These are phyloP conservation scores for Fusarium irregulare DNA, from an alignment of 2,329 filamentous ascomycete species.

Conservation along the genomic window DNA sequence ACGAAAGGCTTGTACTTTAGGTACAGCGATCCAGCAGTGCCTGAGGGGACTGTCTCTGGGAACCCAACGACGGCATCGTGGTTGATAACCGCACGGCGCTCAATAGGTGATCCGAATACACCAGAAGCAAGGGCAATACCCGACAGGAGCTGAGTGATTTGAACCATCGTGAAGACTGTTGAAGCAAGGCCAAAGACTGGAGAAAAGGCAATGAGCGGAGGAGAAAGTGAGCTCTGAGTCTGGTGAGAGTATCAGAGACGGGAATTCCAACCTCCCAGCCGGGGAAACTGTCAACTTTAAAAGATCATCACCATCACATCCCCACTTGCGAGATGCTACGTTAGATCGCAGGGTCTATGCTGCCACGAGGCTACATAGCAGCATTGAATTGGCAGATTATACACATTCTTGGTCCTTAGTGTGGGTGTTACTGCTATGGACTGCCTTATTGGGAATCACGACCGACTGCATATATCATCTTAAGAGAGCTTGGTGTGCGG, in stretches of 20 bases:
- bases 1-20: slow-evolving; percentile 53
- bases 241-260: slow-evolving; percentile 2
- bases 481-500: slow-evolving; percentile 27
- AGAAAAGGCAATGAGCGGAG: background rate
- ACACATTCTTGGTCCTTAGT: slow-evolving; percentile 22
- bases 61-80: slow-evolving; percentile 51
- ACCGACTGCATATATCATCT: slow-evolving; percentile 28
- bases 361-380: slow-evolving; percentile 26
- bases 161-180: slow-evolving; percentile 31
- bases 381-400: slow-evolving; percentile 44
- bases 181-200: background rate
- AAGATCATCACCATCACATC: slow-evolving; percentile 6
- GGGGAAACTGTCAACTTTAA: slow-evolving; percentile 21
- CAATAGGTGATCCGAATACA: slow-evolving; percentile 42
- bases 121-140: slow-evolving; percentile 32
- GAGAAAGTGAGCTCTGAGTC: background rate
- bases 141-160: slow-evolving; percentile 35
- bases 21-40: slow-evolving; percentile 45
- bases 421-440: slow-evolving; percentile 15
- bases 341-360: slow-evolving; percentile 26
- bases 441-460: slow-evolving; percentile 40
- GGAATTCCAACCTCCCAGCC: background rate
- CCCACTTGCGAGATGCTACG: slow-evolving; percentile 14
- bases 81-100: slow-evolving; percentile 46
- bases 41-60: slow-evolving; percentile 47